phyloP scores from a whole-genome alignment of 805 yeast species.

The Lipomyces lipofer region DNA sequence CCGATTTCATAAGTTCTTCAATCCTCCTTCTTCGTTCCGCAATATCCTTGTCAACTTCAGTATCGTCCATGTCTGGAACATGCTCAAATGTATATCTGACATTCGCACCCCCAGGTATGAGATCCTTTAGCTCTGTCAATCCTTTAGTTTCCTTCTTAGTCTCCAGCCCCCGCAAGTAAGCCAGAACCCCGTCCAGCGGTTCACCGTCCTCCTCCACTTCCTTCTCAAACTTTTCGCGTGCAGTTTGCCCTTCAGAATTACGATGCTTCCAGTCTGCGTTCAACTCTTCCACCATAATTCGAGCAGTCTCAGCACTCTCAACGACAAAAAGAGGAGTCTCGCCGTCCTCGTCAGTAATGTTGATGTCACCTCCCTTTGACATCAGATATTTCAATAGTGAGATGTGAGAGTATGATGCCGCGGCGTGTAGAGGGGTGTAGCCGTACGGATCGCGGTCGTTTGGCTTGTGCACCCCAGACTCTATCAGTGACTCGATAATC shows the following conservation, averaged over 20 bases:
- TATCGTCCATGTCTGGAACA: conserved; percentile 33
- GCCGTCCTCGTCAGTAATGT: conserved; percentile 82
- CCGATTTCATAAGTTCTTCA: conserved; percentile 72
- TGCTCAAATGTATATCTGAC: conserved; percentile 33
- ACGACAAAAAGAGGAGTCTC: conserved; percentile 94
- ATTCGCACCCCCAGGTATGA: conserved; percentile 11
- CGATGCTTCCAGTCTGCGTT: conserved; percentile 63
- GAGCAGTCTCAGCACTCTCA: conserved; percentile 70
- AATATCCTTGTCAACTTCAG: conserved; percentile 32
- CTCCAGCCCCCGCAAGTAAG: conserved; percentile 55
- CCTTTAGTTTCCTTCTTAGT: conserved; percentile 24
- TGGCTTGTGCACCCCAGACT: conserved; percentile 55
- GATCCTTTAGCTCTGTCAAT: conserved; percentile 11
- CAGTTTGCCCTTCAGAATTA: conserved; percentile 74
- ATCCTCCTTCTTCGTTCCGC: conserved; percentile 52
- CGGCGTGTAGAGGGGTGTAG: conserved; percentile 96
- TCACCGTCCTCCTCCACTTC: conserved; percentile 81
- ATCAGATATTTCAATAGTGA: conserved; percentile 64
- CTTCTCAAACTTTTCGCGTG: conserved; percentile 16
- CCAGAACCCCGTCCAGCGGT: conserved; percentile 66
- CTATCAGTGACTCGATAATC: conserved; percentile 58
- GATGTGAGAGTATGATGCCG: conserved; percentile 85
- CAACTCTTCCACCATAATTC: conserved; percentile 61
- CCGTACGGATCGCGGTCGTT: conserved; percentile 88
- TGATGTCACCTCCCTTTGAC: conserved; percentile 70